Conservation (phyloP, 2,329 filamentous ascomycete genomes). For the Colletotrichum agaves region DNA sequence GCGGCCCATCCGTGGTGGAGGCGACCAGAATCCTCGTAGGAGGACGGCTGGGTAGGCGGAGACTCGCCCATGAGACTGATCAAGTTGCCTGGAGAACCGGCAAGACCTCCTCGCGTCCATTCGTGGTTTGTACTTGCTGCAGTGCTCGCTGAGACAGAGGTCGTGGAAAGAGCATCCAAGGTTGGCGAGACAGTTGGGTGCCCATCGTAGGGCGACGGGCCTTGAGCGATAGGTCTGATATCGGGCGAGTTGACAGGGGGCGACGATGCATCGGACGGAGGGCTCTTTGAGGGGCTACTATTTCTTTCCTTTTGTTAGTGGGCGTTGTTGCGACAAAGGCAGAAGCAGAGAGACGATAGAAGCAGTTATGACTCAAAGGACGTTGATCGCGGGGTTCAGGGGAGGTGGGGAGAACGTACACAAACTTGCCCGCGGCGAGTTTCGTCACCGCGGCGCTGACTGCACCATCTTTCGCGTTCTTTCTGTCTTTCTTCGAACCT, state of each 20-base stretch:
- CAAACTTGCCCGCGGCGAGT: slow-evolving; percentile 62
- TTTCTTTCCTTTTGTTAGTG: slow-evolving; percentile 42
- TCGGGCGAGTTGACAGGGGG: slow-evolving; percentile 59
- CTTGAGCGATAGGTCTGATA: slow-evolving; percentile 52
- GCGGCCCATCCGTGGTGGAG: slow-evolving; percentile 58
- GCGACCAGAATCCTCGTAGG: slow-evolving; percentile 59
- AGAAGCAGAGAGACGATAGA: slow-evolving; percentile 38
- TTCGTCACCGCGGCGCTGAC: slow-evolving; percentile 65
- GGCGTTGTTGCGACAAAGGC: slow-evolving; percentile 37
- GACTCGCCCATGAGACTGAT: slow-evolving; percentile 64
- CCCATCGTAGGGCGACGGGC: slow-evolving; percentile 52
- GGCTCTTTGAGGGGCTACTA: slow-evolving; percentile 47
- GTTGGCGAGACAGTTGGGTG: slow-evolving; percentile 56
- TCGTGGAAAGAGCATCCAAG: slow-evolving; percentile 60
- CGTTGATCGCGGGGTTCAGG: slow-evolving; percentile 30
- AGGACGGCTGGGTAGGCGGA: slow-evolving; percentile 63
- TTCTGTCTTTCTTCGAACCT: slow-evolving; percentile 64
- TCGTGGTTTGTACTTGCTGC: slow-evolving; percentile 59
- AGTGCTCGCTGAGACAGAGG: slow-evolving; percentile 60
- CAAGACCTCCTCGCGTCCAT: slow-evolving; percentile 57
- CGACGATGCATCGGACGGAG: slow-evolving; percentile 47
- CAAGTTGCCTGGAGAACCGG: slow-evolving; percentile 64
- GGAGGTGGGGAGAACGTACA: slow-evolving; percentile 51
- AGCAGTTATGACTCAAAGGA: slow-evolving; percentile 44
- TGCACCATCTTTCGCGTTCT: slow-evolving; percentile 64